Evolutionary conservation across 495 filamentous ascomycete genomes (phyloP).

Genomic region (Astrocystis sublimbata): DNA sequence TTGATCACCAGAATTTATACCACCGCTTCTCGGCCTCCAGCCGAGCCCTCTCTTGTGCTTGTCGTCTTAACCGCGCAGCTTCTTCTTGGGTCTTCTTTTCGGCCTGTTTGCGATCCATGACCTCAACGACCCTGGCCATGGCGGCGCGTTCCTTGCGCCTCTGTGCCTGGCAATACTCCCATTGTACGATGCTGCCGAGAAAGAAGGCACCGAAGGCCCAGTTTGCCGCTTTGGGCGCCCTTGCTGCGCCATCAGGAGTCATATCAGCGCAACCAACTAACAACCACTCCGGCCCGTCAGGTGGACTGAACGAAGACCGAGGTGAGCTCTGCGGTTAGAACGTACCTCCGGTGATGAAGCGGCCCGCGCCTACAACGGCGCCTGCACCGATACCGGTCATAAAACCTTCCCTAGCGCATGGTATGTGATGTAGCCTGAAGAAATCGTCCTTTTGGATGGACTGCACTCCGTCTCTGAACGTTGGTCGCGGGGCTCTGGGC

Average conservation of each 20-base stretch:
- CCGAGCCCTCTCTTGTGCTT: conserved; percentile 46
- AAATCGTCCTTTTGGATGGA: conserved; percentile 70
- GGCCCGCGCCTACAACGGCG: conserved; percentile 68
- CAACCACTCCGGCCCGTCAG: too few relatives aligned
- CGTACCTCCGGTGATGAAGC: conserved; percentile 74
- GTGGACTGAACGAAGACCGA: neutral
- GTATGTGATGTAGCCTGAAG: conserved; percentile 70
- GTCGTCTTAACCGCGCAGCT: conserved; percentile 51
- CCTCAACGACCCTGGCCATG: conserved; percentile 76
- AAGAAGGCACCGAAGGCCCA: conserved; percentile 82
- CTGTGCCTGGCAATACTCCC: conserved; percentile 77
- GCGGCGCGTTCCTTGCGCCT: conserved; percentile 71
- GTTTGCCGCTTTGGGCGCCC: conserved; percentile 64
- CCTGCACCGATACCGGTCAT: conserved; percentile 80
- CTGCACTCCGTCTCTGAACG: conserved; percentile 64
- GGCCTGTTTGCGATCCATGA: conserved; percentile 71
- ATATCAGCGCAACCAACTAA: conserved; percentile 11
- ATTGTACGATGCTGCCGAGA: conserved; percentile 61
- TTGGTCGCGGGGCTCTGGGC: conserved; percentile 50
- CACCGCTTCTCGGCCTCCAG: conserved; percentile 43
- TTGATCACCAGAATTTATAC: conserved; percentile 56
- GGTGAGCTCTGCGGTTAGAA: conserved; percentile 7
- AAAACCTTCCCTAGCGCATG: conserved; percentile 80
- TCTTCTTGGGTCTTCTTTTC: conserved; percentile 59
- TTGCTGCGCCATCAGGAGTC: conserved; percentile 38